Conservation (phyloP, 805 yeast species). For the Myxozyma nipponensis region DNA sequence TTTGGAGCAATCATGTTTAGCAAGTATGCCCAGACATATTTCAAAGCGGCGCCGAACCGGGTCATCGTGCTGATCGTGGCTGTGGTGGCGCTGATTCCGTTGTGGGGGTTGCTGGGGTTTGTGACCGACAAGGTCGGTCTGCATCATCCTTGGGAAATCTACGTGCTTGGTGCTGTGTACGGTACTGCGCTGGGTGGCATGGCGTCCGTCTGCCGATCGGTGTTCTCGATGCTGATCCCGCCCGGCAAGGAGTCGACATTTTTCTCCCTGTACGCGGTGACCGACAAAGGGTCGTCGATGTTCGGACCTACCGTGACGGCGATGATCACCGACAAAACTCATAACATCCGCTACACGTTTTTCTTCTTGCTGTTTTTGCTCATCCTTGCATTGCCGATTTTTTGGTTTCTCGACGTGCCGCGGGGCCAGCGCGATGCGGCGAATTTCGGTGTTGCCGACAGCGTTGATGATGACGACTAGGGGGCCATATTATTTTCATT, state of each 20-base stretch:
- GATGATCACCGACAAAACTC: constrained; percentile 64
- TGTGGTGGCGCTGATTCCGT: constrained; percentile 65
- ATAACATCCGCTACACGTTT: constrained; percentile 69
- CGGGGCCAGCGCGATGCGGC: constrained; percentile 58
- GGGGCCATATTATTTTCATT: no score
- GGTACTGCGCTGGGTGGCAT: constrained; percentile 73
- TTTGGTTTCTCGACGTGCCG: constrained; percentile 51
- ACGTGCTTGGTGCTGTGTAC: constrained; percentile 64
- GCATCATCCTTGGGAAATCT: constrained; percentile 64
- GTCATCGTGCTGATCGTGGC: constrained; percentile 51
- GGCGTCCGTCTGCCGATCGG: constrained; percentile 63
- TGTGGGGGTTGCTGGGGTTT: constrained; percentile 69
- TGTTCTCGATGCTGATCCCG: constrained; percentile 67
- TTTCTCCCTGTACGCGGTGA: constrained; percentile 69
- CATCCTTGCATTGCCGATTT: constrained; percentile 55
- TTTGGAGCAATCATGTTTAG: constrained; percentile 54
- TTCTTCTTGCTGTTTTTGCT: constrained; percentile 56
- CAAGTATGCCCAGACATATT: constrained; percentile 11
- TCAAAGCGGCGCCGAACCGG: constrained; percentile 41
- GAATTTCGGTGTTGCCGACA: constrained; percentile 38
- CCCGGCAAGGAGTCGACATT: constrained; percentile 70
- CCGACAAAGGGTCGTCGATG: constrained; percentile 76
- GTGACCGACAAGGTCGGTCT: constrained; percentile 53
- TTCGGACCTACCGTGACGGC: constrained; percentile 74
- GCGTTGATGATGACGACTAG: constrained; percentile 21